Evolutionary conservation across 371 early-diverging fungal genomes (phyloP), one percentile per base, ranked within the genome.

Genomic region (Encephalitozoon romaleae): DNA sequence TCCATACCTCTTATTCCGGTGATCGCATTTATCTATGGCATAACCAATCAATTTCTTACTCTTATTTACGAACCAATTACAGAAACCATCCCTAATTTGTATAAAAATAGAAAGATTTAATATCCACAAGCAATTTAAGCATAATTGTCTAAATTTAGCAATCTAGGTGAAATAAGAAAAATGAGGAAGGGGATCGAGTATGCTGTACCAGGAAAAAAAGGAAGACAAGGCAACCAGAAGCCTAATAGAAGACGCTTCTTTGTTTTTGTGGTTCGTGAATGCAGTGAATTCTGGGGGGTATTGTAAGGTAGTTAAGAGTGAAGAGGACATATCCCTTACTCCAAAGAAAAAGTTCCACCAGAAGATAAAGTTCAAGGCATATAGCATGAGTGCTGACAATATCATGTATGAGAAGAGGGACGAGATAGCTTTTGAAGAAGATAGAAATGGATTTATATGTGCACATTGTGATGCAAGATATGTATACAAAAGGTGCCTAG

Each of bases 401-500:
- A 47, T 47, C 21, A 47, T 47, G 49, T 21, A 47, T 21, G 49
- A 47, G 18, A 47, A 21, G 15, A 69, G 9, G 4, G 15, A 28
- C 12, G 9, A 23, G 30, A 21, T 69, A 4, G 30, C 52, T 15
- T 49, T 69, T 26, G 38, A 28, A 18, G 69, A 69, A 26, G 52
- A 69, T 12, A 49, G 34, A 28, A 69, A 47, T 42, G 23, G 70
- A 70, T 72, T 47, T 68, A 21, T 12, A 66, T 75, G 76, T 63
- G 53, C 30, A 32, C 69, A 70, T 38, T 75, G 76, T 26, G 52
- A 66, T 26, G 76, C 70, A 28, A 67, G 63, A 18, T 75, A 75
- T 38, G 41, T 75, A 23, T 75, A 75, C 51, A 75, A 75, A 34
- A 49, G 76, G 30, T 75, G 76, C 26, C 54, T 75, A n/a, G 47